Evolutionary conservation across 169 alveolate genomes (phyloP), one percentile per base, ranked within the genome.

Genomic region (Plasmodium gallinaceum): DNA sequence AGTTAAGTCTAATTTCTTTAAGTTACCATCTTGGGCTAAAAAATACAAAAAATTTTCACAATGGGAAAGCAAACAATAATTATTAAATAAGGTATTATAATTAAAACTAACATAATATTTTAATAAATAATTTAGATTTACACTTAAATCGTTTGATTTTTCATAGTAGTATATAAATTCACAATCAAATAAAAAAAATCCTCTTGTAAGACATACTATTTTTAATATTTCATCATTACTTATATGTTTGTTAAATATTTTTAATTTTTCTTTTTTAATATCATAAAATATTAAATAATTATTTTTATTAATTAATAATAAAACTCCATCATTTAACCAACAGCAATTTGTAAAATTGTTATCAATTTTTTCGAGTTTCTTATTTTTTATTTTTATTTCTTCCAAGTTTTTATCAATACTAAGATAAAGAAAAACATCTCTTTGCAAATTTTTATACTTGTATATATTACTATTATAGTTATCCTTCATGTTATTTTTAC

Each of bases 241-340:
- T 46, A 83, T 14, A 83, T 83, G 91, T 37, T 70, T 70, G 18
- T 70, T 68, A 61, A 7, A 68, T 69, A 83, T 83, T 48, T 83
- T 83, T 39, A 83, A 62, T 39, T 68, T 54, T 48, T 83, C 85
- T 61, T 83, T 83, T 62, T 83, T 83, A 57, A 58, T 57, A 83
- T 83, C 85, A 72, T 83, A 83, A 70, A 83, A 83, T 12, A 83
- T 69, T 70, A 83, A 46, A 48, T 83, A 32, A 69, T 83, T 83
- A 39, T 20, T 70, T 57, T 54, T 83, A 72, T 83, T 83, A 48
- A 73, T 69, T 14, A 83, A 68, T 18, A 83, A 26, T 18, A 83
- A 51, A 54, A 69, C 48, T 22, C 91, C 91, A 42, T 83, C 91
- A 62, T 73, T 60, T 57, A 83, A 46, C 91, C 91, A 83, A 22